Percentiles rank a stretch among this genome's conserved stretches.
Evolutionary conservation across 164 flowering plant genomes (phyloP).

Genomic region (Akebia trifoliata): DNA sequence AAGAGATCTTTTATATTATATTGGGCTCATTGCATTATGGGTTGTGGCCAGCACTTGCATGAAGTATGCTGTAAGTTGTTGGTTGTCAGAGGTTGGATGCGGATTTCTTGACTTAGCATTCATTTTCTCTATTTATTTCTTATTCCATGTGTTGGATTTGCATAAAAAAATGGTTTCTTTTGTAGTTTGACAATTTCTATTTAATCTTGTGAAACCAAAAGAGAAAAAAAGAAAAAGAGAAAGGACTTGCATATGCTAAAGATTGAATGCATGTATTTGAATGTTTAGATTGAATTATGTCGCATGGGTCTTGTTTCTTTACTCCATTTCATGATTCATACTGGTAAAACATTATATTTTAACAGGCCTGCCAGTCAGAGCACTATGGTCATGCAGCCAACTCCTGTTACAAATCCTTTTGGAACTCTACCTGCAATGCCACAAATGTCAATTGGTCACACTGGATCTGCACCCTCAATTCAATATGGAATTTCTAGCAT

Average conservation of each 20-base stretch:
- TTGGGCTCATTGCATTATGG: not conserved
- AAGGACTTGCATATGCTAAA: too few relatives aligned
- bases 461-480: conserved; percentile 67
- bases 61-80: not conserved
- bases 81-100: too few relatives aligned
- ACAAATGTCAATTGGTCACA: conserved; percentile 68
- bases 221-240: too few relatives aligned
- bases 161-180: too few relatives aligned
- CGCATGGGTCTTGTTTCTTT: not conserved
- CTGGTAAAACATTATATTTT: conserved; percentile 1
- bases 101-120: not conserved
- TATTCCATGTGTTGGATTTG: too few relatives aligned
- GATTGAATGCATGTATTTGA: too few relatives aligned
- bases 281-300: too few relatives aligned
- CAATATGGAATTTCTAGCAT: conserved; percentile 92
- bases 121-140: not conserved
- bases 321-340: not conserved
- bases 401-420: conserved; percentile 58
- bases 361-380: conserved; percentile 50
- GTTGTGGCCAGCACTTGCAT: not conserved
- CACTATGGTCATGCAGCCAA: conserved; percentile 40
- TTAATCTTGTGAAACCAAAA: too few relatives aligned
- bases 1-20: not conserved
- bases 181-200: too few relatives aligned
- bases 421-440: conserved; percentile 89